Evolutionary conservation across 1,284 basidiomycete genomes (phyloP), one percentile per base, ranked within the genome.

Genomic region (Boletus sp.): DNA sequence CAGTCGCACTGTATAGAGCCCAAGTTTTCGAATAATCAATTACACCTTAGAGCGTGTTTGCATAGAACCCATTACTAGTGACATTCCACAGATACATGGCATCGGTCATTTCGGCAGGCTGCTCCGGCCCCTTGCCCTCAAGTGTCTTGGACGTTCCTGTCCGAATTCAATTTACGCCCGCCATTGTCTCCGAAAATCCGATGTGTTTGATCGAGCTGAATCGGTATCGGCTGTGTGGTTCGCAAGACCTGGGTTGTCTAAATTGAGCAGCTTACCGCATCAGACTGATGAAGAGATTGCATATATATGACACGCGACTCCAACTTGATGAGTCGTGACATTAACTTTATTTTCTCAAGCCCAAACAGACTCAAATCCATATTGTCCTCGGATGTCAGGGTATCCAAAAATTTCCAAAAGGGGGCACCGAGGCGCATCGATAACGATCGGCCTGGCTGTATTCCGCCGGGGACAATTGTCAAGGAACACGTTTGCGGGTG

Each of bases 351-450:
- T 57, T 44, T 20, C 46, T 45, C 56, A 20, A 53, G 37, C 46
- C 47, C 53, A 51, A 51, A 60, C 57, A 27, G 44, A 37, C 46
- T 46, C 54, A 50, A 53, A 59, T 58, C 29, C 9, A 58, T 29
- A 29, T 29, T 67, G 63, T 66, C 67, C 69, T 71, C 67, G 69
- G 68, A 69, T 39, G 55, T 64, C 56, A 51, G 36, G 27, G 22
- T 24, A 45, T 7, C 24, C 22, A 31, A 31, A 29, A 24, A 16
- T 1, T 44, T 49, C 60, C 52, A 33, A 61, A 73, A 59, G 3
- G 27, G 48, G 61, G 16, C 37, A 51, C 58, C 59, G 66, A 70
- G 63, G 62, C 44, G 55, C 60, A 74, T 73, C 73, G 73, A 71
- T 74, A 70, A 71, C 62, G 58, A 59, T 61, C 51, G 39, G 51